A percentile compares a stretch with the other conserved stretches of the same genome.
Conservation (phyloP, 2,329 filamentous ascomycete species). For the Diaporthe caulivora region DNA sequence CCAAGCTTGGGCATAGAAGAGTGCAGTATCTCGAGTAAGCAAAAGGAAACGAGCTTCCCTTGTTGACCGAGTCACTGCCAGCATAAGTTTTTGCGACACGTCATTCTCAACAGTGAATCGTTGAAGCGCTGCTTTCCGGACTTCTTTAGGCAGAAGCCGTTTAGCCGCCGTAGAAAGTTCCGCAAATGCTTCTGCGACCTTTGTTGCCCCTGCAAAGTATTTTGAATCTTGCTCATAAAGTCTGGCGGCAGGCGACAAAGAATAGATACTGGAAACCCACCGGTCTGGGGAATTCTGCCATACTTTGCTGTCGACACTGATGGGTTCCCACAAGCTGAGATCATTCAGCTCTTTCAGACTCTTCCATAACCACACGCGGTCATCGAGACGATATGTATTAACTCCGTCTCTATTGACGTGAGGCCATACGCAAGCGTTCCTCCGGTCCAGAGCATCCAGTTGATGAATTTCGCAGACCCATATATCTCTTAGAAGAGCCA, state of each 20-base stretch:
- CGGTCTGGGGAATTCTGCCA: background rate
- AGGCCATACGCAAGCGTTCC: constrained; percentile 32
- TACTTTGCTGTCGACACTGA: background rate
- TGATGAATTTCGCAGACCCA: background rate
- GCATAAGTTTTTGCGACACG: constrained; percentile 34
- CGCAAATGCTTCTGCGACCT: background rate
- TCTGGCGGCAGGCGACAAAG: background rate
- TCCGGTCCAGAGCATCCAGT: background rate
- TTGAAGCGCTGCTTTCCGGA: constrained; percentile 35
- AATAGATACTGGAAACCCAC: background rate
- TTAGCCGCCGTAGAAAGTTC: background rate
- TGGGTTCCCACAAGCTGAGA: background rate
- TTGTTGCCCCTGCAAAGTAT: background rate
- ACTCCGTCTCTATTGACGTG: constrained; percentile 22
- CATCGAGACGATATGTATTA: constrained; percentile 37
- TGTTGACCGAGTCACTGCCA: constrained; percentile 40
- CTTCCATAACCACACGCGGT: constrained; percentile 41
- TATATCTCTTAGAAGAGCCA: background rate
- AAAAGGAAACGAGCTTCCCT: constrained; percentile 40
- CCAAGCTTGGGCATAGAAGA: constrained; percentile 35
- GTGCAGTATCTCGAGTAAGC: constrained; percentile 40
- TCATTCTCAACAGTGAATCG: constrained; percentile 39
- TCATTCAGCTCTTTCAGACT: constrained; percentile 28
- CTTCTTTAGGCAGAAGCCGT: background rate
- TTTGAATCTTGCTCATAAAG: background rate